Conservation (phyloP, 768 basidiomycete species). For the Trametes maxima region DNA sequence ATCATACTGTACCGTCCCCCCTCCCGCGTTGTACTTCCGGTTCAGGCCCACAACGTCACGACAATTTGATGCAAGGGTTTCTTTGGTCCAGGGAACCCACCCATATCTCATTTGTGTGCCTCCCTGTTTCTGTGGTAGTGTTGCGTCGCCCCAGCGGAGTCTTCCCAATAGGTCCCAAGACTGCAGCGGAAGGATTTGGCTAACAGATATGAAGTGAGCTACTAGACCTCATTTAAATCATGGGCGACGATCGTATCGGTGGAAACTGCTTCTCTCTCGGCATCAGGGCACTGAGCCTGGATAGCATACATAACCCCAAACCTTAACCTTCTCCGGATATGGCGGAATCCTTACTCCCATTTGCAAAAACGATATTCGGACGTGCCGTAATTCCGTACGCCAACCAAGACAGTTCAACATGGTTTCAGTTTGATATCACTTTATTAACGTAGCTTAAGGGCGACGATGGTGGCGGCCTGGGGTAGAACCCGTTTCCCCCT, state of each 20-base stretch:
- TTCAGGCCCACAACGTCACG: slow-evolving; percentile 14
- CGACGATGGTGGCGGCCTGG: neutral
- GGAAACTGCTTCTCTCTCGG: neutral
- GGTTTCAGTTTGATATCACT: too few species aligned
- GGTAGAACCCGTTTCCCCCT: neutral
- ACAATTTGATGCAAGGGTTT: slow-evolving; percentile 23
- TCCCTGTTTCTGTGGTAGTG: neutral
- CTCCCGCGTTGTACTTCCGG: slow-evolving; percentile 10
- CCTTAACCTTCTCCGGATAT: too few species aligned
- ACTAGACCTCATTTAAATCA: too few species aligned
- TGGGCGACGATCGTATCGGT: neutral
- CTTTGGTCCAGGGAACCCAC: slow-evolving; percentile 23
- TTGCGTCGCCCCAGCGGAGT: neutral
- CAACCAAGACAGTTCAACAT: too few species aligned
- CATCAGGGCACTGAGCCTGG: neutral
- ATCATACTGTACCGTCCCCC: neutral
- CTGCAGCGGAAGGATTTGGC: too few species aligned
- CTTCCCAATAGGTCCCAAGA: too few species aligned
- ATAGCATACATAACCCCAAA: too few species aligned
- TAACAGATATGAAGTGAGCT: too few species aligned
- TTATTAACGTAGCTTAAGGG: too few species aligned
- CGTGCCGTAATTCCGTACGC: too few species aligned
- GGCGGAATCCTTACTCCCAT: too few species aligned
- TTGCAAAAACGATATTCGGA: too few species aligned
- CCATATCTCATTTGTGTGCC: neutral